Base-by-base conservation (phyloP, 1,284 basidiomycete species). In the Singerocomus inundabilis region DNA sequence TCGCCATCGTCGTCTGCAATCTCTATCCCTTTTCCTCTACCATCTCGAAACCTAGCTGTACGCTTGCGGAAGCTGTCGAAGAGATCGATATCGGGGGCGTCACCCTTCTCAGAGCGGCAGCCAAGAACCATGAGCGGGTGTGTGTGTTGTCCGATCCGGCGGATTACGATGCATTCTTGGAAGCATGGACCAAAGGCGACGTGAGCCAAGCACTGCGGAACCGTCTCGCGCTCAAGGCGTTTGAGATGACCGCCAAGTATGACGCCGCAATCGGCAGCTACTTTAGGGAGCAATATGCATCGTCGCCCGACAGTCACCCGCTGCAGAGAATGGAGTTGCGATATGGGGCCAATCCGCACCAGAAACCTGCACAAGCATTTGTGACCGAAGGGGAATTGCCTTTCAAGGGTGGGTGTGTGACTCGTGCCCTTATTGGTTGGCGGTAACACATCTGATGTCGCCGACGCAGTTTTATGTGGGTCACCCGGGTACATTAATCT, bases 41-140 rank as follows among this genome's bases (percentile, higher is more conserved):
- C 48, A 93, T 98, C 66, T 77, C 86, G 3, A 86, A 90, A 66
- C 91, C 94, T 0, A 82, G 84, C 59, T 96, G 94, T 71, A 93
- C 93, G 15, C 83, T 98, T 56, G 84, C 91, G 4, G 87, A 91
- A 54, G 96, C 96, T 12, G 87, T 98, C 51, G 97, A 99, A 70
- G 97, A 99, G 74, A 91, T 99, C 61, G 97, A 99, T 72, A 99
- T 99, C 57, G 97, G 97, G 6, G 97, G 97, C 41, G 97, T 99
- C 36, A 99, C 97, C 2, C 87, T 99, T 24, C 85, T 99, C 45
- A 91, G 97, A 49, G 97, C 97, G 7, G 97, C 95, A 6, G 97
- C 97, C 52, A 99, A 99, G 76, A 99, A 99, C 74, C 97, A 99
- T 74, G 89, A 82, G 53, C 90, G 94, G 44, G 93, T 96, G 21